A percentile compares a stretch with the other conserved stretches of the same genome.
Conservation (phyloP, 2,329 filamentous ascomycete genomes). For the Talaromyces sp. region DNA sequence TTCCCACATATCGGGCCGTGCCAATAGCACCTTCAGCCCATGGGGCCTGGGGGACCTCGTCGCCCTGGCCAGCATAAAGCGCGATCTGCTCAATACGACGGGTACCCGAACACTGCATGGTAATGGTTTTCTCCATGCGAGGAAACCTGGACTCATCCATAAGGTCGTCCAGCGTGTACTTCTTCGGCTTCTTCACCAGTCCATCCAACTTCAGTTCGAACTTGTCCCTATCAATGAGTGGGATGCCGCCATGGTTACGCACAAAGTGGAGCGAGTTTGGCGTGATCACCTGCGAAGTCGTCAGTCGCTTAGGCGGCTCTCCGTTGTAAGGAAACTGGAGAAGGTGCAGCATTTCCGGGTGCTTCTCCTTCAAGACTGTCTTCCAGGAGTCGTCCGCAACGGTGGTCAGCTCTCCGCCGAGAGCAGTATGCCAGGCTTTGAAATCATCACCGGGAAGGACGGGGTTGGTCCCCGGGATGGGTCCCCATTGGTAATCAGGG, state of each 20-base stretch:
- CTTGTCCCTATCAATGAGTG: constrained; percentile 55
- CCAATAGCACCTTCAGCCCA: constrained; percentile 66
- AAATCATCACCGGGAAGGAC: constrained; percentile 53
- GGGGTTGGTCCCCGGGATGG: constrained; percentile 54
- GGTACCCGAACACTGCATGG: constrained; percentile 65
- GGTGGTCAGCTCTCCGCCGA: constrained; percentile 41
- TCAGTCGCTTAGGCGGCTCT: constrained; percentile 56
- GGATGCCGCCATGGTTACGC: constrained; percentile 67
- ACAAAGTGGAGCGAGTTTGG: constrained; percentile 62
- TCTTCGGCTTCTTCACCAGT: constrained; percentile 54
- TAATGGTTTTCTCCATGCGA: constrained; percentile 53
- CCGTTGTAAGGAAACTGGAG: constrained; percentile 62
- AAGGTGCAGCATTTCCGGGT: constrained; percentile 57
- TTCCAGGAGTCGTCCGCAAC: constrained; percentile 57
- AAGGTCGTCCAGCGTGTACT: constrained; percentile 55
- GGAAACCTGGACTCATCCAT: constrained; percentile 58
- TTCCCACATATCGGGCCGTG: constrained; percentile 58
- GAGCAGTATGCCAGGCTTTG: constrained; percentile 55
- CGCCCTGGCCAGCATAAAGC: constrained; percentile 62
- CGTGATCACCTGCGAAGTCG: constrained; percentile 53
- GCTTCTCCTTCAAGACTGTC: constrained; percentile 53
- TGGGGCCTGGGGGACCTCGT: constrained; percentile 48
- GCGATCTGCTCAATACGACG: constrained; percentile 64
- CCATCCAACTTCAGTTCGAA: constrained; percentile 56
- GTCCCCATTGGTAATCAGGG: constrained; percentile 54